Evolutionary conservation across 768 basidiomycete genomes (phyloP).

Genomic region (Agaricus blazei): DNA sequence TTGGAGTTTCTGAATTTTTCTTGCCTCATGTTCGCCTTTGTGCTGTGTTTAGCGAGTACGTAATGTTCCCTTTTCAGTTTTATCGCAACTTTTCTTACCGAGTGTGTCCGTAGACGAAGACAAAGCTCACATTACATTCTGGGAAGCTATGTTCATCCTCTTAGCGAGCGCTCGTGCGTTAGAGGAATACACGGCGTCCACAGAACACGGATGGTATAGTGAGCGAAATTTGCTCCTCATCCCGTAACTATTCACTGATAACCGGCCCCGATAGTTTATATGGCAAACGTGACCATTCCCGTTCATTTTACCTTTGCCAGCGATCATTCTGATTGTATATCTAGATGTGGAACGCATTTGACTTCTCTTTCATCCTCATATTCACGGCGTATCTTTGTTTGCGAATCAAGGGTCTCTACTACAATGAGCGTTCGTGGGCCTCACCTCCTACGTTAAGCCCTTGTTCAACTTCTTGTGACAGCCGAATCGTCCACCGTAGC

Average conservation of each 20-base stretch:
- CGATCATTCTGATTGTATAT: background rate
- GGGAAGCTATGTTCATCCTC: constrained; percentile 72
- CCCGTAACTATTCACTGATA: background rate
- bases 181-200: constrained; percentile 84
- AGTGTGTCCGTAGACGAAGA: constrained; percentile 46
- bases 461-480: constrained; percentile 13
- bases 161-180: constrained; percentile 75
- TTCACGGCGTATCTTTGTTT: constrained; percentile 65
- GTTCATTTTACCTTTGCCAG: background rate
- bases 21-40: constrained; percentile 60
- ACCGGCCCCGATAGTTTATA: constrained; percentile 53
- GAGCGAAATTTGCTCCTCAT: constrained; percentile 23
- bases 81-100: background rate
- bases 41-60: constrained; percentile 73
- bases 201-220: constrained; percentile 87
- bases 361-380: constrained; percentile 66
- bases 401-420: constrained; percentile 57
- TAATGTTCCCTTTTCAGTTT: background rate
- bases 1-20: constrained; percentile 79
- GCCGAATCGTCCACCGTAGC: constrained; percentile 54
- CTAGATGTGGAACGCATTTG: constrained; percentile 91
- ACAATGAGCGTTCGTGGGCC: constrained; percentile 41
- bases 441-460: constrained; percentile 4
- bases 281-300: constrained; percentile 58
- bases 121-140: constrained; percentile 40